Evolutionary conservation across 176 grass and related monocot genomes (phyloP).

Genomic region (Carex cristatella): DNA sequence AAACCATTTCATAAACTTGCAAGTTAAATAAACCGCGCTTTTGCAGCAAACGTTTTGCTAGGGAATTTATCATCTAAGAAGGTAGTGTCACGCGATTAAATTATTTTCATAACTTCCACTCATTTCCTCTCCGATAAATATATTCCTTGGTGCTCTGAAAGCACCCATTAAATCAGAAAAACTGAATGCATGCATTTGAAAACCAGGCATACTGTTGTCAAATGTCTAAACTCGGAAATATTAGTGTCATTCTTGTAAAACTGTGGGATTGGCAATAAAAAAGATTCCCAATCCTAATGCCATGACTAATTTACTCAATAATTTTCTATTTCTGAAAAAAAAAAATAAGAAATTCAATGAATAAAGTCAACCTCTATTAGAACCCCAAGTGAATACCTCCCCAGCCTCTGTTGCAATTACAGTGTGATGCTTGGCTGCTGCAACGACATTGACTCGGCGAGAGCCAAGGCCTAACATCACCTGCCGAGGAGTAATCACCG

Average conservation of each 20-base stretch:
- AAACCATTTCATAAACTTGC: background rate
- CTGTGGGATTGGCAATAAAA: background rate
- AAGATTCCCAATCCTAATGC: background rate
- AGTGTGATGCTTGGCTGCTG: constrained; percentile 98
- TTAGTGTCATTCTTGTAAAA: background rate
- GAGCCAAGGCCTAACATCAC: constrained; percentile 69
- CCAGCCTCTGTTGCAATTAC: constrained; percentile 81
- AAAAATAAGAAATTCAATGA: constrained; percentile 18
- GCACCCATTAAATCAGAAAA: background rate
- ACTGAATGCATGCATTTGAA: constrained; percentile 6
- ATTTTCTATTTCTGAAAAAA: background rate
- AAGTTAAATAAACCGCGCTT: background rate
- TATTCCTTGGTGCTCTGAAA: background rate
- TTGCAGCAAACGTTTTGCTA: background rate
- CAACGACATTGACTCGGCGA: constrained; percentile 62
- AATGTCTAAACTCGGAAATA: background rate
- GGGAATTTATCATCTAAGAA: background rate
- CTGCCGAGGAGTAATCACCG: constrained; percentile 92
- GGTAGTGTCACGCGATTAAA: background rate
- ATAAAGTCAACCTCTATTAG: constrained; percentile 82
- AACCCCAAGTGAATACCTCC: constrained; percentile 98
- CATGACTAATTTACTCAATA: background rate
- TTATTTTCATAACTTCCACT: background rate
- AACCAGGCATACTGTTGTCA: background rate
- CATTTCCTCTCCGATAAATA: background rate